phyloP scores from a whole-genome alignment of 768 basidiomycete genomes.

The Collybia nuda region DNA sequence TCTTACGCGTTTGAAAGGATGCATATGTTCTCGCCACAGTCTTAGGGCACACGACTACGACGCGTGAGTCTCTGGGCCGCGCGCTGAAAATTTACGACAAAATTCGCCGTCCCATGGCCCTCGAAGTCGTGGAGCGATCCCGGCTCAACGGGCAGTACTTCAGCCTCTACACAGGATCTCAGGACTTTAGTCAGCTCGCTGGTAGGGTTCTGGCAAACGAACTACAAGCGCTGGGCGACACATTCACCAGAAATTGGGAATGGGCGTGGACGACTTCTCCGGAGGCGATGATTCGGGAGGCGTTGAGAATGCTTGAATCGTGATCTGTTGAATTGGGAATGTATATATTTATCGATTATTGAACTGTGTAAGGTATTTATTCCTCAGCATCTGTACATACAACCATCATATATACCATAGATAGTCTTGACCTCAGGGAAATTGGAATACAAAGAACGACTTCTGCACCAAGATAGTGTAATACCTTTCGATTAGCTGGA shows the following conservation, averaged over 20 bases:
- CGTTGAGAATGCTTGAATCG: conserved; percentile 25
- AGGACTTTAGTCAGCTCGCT: conserved; percentile 23
- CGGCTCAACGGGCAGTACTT: conserved; percentile 43
- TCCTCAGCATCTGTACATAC: too few species aligned
- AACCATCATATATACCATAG: too few species aligned
- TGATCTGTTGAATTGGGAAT: not conserved
- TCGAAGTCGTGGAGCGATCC: conserved; percentile 35
- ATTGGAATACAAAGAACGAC: too few species aligned
- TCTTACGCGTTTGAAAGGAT: conserved; percentile 34
- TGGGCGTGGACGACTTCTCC: conserved; percentile 60
- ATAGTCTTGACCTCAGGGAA: too few species aligned
- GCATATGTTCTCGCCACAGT: conserved; percentile 44
- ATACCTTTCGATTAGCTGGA: too few species aligned
- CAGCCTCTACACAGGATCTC: conserved; percentile 28
- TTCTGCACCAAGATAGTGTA: too few species aligned
- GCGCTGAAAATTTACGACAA: conserved; percentile 49
- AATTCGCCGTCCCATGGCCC: conserved; percentile 48
- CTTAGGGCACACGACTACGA: conserved; percentile 44
- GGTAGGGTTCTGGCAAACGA: conserved; percentile 26
- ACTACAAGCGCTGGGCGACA: conserved; percentile 37
- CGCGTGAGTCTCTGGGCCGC: conserved; percentile 33
- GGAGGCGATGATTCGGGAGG: conserved; percentile 39
- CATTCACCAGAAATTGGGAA: conserved; percentile 53
- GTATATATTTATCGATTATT: too few species aligned
- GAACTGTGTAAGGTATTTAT: too few species aligned